Percentiles rank a stretch among this genome's conserved stretches.
Conservation (phyloP, 192 early-diverging fungal species). For the Rhizophagus clarus region DNA sequence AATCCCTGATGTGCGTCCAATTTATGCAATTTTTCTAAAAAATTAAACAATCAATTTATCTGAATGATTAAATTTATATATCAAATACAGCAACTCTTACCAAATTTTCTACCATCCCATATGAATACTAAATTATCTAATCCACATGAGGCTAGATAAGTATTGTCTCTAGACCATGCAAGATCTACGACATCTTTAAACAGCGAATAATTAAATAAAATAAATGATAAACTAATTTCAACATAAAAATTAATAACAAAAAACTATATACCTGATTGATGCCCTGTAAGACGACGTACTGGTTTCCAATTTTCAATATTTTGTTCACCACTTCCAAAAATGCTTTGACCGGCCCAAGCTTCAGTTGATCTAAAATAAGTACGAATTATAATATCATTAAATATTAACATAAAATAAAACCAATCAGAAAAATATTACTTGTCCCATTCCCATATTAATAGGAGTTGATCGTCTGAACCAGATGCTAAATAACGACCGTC, state of each 20-base stretch:
- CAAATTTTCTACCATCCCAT: conserved; percentile 86
- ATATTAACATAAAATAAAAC: background rate
- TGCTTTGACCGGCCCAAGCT: conserved; percentile 37
- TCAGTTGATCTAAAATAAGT: conserved; percentile 36
- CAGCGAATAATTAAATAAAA: background rate
- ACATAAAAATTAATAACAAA: background rate
- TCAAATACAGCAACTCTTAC: conserved; percentile 36
- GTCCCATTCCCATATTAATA: conserved; percentile 89
- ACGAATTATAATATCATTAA: background rate
- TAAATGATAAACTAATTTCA: background rate
- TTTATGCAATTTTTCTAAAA: conserved; percentile 58
- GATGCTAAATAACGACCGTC: conserved; percentile 79
- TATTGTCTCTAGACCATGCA: conserved; percentile 87
- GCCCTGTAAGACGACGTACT: conserved; percentile 74
- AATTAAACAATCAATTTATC: background rate
- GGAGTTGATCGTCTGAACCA: conserved; percentile 90
- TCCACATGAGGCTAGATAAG: conserved; percentile 87
- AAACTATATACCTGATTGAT: conserved; percentile 66
- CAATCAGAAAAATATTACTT: conserved; percentile 34
- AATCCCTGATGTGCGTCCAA: conserved; percentile 79
- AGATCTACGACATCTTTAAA: conserved; percentile 83
- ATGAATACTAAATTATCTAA: conserved; percentile 82
- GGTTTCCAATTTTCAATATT: conserved; percentile 76
- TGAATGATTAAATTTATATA: background rate
- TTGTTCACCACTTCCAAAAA: conserved; percentile 52